phyloP scores from a whole-genome alignment of 257 asterid species.

The Cinchona pubescens region DNA sequence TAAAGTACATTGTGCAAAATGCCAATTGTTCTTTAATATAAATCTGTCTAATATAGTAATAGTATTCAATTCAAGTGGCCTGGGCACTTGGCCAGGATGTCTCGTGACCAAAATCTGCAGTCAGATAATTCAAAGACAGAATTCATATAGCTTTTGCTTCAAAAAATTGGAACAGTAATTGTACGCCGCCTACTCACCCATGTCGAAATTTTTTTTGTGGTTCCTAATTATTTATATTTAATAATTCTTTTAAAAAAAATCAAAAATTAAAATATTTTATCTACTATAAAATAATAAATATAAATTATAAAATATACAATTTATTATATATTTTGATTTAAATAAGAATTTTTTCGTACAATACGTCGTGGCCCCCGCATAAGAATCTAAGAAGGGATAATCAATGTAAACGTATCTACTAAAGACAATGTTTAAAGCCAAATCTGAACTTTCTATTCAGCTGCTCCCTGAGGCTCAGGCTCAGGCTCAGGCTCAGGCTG shows the following conservation, averaged over 20 bases:
- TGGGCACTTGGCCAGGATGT: not conserved
- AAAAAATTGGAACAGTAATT: not conserved
- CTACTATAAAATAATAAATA: too few species aligned
- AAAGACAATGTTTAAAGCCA: slow-evolving; percentile 21
- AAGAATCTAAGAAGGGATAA: too few species aligned
- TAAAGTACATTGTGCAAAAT: not conserved
- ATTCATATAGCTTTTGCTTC: not conserved
- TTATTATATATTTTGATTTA: too few species aligned
- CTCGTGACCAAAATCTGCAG: slow-evolving; percentile 11
- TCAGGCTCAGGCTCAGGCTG: not conserved
- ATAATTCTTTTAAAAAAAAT: too few species aligned
- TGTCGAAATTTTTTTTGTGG: too few species aligned
- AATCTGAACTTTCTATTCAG: not conserved
- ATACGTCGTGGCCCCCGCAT: too few species aligned
- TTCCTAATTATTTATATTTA: too few species aligned
- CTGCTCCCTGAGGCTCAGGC: not conserved
- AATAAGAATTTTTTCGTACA: too few species aligned
- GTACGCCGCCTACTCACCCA: slow-evolving; percentile 15
- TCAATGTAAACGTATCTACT: too few species aligned
- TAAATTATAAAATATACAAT: too few species aligned
- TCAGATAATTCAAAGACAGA: not conserved
- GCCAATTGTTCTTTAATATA: not conserved
- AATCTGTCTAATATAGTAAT: not conserved
- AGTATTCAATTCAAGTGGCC: not conserved
- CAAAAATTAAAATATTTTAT: too few species aligned